Conservation (phyloP, 176 grass and related monocot species). For the Microstegium vimineum region DNA sequence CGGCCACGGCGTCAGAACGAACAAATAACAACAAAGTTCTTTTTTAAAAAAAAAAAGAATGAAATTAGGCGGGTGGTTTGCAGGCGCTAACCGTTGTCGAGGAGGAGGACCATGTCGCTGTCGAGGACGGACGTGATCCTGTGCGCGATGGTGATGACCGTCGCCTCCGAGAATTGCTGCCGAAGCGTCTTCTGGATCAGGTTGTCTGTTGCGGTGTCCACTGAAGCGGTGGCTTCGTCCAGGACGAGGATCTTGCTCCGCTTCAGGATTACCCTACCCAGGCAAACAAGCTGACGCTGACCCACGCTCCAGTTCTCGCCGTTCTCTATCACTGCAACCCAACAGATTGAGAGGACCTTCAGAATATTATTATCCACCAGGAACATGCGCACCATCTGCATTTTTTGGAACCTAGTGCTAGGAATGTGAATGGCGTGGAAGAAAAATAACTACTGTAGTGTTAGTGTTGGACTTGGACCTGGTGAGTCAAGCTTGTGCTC, state of each 20-base stretch:
- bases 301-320: constrained; percentile 98
- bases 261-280: constrained; percentile 73
- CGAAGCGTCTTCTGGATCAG: constrained; percentile 75
- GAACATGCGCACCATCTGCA: not conserved
- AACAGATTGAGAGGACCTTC: not conserved
- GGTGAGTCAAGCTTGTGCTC: constrained; percentile 61
- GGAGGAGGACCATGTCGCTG: constrained; percentile 73
- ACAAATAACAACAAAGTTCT: not conserved
- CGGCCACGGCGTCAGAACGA: not conserved
- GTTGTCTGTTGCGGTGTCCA: constrained; percentile 73
- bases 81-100: constrained; percentile 57
- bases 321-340: constrained; percentile 70
- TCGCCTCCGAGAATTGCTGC: constrained; percentile 62
- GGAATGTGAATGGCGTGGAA: not conserved
- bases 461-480: constrained; percentile 56
- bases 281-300: constrained; percentile 68
- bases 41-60: not conserved
- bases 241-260: constrained; percentile 71
- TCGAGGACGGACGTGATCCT: constrained; percentile 73
- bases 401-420: not conserved
- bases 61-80: constrained; percentile 10
- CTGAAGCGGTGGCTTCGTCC: constrained; percentile 75
- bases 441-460: not conserved
- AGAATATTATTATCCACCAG: not conserved
- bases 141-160: constrained; percentile 70